Evolutionary conservation across 139 green algal species (phyloP).

Genomic region (Micromonas commoda): DNA sequence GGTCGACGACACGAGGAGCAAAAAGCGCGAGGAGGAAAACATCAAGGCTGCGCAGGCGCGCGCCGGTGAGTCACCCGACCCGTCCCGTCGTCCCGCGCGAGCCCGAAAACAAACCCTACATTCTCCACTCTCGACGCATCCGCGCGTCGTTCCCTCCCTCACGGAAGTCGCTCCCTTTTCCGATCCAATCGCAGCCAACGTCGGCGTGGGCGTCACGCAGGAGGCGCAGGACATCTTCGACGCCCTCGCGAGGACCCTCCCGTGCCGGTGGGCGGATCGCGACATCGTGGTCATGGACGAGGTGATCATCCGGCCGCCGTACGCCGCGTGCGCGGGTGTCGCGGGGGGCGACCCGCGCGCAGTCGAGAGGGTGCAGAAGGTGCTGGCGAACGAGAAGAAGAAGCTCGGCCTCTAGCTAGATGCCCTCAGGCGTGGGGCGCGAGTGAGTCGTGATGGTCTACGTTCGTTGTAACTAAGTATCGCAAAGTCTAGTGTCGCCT

Average conservation of each 20-base stretch:
- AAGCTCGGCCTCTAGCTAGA: background rate
- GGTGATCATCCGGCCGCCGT: background rate
- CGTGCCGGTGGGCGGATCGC: constrained; percentile 17
- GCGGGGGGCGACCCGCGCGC: background rate
- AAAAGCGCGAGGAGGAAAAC: too few relatives aligned
- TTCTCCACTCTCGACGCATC: too few relatives aligned
- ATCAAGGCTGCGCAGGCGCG: background rate
- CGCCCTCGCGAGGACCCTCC: constrained; percentile 24
- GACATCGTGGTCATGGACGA: constrained; percentile 29
- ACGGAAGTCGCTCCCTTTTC: too few relatives aligned
- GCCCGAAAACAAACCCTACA: too few relatives aligned
- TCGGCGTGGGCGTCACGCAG: constrained; percentile 23
- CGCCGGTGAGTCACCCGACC: too few relatives aligned
- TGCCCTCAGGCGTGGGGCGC: too few relatives aligned
- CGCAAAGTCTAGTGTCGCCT: too few relatives aligned
- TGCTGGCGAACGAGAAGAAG: background rate
- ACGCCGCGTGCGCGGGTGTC: background rate
- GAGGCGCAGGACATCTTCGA: constrained; percentile 32
- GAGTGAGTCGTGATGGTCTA: too few relatives aligned
- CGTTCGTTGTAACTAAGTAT: too few relatives aligned
- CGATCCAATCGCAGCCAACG: constrained; percentile 26
- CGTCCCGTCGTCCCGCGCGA: too few relatives aligned
- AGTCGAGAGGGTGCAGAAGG: background rate
- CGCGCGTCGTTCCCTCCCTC: too few relatives aligned
- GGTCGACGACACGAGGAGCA: background rate